A percentile compares a stretch with the other conserved stretches of the same genome.
Conservation (phyloP, 768 basidiomycete genomes). For the Terana coerulea region DNA sequence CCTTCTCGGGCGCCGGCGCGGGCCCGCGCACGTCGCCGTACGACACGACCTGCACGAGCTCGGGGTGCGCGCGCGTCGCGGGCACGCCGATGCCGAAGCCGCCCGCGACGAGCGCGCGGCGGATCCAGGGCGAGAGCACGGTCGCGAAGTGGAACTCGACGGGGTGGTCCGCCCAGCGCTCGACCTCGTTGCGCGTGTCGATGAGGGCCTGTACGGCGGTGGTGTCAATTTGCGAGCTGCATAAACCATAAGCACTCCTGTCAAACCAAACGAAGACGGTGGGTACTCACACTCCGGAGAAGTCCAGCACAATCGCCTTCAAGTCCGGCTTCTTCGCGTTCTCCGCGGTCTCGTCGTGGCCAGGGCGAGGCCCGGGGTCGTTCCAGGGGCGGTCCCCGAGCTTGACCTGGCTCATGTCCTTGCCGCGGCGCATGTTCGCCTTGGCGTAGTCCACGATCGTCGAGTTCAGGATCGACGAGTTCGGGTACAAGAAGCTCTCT, state of each 20-base stretch:
- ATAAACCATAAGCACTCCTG: background rate
- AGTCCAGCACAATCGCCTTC: constrained; percentile 86
- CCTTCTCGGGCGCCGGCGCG: constrained; percentile 8
- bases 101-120: constrained; percentile 79
- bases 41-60: constrained; percentile 12
- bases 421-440: constrained; percentile 66
- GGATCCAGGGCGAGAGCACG: constrained; percentile 88
- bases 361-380: constrained; percentile 69
- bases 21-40: constrained; percentile 30
- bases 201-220: constrained; percentile 88
- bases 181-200: constrained; percentile 79
- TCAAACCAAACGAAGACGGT: background rate
- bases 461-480: constrained; percentile 64
- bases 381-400: constrained; percentile 88
- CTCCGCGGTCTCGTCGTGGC: constrained; percentile 41
- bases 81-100: constrained; percentile 84
- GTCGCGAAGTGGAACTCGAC: constrained; percentile 93
- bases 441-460: constrained; percentile 80
- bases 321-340: constrained; percentile 56
- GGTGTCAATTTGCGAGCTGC: constrained; percentile 83
- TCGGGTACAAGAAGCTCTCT: constrained; percentile 86
- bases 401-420: constrained; percentile 59
- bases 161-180: constrained; percentile 74
- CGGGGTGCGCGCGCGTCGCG: constrained; percentile 52
- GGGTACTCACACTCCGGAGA: constrained; percentile 66